phyloP scores from a whole-genome alignment of 2,329 filamentous ascomycete species.

The Cercospora brassicicola region DNA sequence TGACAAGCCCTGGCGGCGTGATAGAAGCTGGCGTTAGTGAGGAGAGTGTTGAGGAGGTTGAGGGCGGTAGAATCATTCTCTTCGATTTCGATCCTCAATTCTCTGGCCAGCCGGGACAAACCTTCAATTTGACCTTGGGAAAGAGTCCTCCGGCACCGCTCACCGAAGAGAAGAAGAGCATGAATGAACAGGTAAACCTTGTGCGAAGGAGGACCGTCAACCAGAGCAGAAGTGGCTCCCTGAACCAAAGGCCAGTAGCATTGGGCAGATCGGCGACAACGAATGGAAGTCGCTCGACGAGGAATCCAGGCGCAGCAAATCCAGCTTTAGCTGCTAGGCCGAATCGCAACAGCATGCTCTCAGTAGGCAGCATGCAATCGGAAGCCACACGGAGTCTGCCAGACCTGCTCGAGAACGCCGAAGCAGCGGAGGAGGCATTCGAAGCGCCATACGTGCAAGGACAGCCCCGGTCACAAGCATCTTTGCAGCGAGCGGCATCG shows the following conservation, averaged over 20 bases:
- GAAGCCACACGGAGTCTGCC: conserved; percentile 35
- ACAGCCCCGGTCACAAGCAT: conserved; percentile 38
- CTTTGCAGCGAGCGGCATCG: conserved; percentile 49
- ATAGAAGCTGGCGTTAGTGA: conserved; percentile 33
- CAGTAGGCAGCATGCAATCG: conserved; percentile 32
- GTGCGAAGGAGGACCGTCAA: conserved; percentile 41
- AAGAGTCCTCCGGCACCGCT: conserved; percentile 39
- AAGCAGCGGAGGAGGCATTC: conserved; percentile 30
- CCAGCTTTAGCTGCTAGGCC: conserved; percentile 1
- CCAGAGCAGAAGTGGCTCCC: conserved; percentile 35
- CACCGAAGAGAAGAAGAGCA: conserved; percentile 38
- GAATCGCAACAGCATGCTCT: conserved; percentile 31
- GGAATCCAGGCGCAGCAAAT: conserved; percentile 24
- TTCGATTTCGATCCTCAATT: conserved; percentile 33
- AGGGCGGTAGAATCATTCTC: conserved; percentile 42
- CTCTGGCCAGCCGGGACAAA: conserved; percentile 41
- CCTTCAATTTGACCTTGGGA: conserved; percentile 39
- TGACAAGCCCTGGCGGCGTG: conserved; percentile 41
- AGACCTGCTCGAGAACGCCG: conserved; percentile 37
- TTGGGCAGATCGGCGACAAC: conserved; percentile 41
- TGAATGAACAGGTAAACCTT: conserved; percentile 39
- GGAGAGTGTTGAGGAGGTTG: conserved; percentile 38
- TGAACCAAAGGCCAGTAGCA: conserved; percentile 37
- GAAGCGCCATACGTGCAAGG: conserved; percentile 41
- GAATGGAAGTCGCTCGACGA: conserved; percentile 23